Base-by-base conservation (phyloP, 108 stramenopile genomes). In the Parietichytrium sp. region DNA sequence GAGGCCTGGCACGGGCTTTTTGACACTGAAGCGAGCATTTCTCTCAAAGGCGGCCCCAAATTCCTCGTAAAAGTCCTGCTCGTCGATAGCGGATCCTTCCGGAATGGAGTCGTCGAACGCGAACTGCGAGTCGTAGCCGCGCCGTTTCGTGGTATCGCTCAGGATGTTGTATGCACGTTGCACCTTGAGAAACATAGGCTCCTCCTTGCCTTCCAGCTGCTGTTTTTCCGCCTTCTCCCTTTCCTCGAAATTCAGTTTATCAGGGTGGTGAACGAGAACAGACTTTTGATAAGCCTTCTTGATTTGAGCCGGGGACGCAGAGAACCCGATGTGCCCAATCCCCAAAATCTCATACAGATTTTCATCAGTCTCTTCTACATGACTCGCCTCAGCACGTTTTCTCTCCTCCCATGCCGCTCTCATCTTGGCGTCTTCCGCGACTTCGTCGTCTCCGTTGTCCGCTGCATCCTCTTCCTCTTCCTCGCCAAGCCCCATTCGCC, bases 61-160 rank as follows among this genome's bases (percentile, higher is more conserved):
- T 29, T 93, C 88, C 42, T 91, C 86, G n/a, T 96, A 90, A 78
- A 92, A 92, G 52, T 94, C 94, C 79, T 88, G 90, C 45, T 92
- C 87, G 45, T 93, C 89, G 13, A 79, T 87, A 6, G 80, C 55
- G 4, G 91, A 55, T 38, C 78, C 86, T 48, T 89, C 84, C n/a
- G 98, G 96, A 29, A 98, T 94, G 29, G 54, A 78, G 55, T 98
- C 96, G 84, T 99, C 97, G 84, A 99, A 99, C 51, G 93, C 92
- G 51, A 96, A 87, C 23, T 92, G 91, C 6, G 93, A 94, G 84
- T 99, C 98, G 80, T 98, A 99, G 7, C 92, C 91, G 25, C 92
- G 88, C 20, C 92, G 88, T 85, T 95, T 96, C 47, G 78, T 82
- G 27, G 82, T 82, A 86, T 97, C 92, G 47, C 80, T 90, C 55